These are phyloP conservation scores for Chaetomidium leptoderma DNA, from an alignment of 495 filamentous ascomycete genomes.

Conservation along the genomic window DNA sequence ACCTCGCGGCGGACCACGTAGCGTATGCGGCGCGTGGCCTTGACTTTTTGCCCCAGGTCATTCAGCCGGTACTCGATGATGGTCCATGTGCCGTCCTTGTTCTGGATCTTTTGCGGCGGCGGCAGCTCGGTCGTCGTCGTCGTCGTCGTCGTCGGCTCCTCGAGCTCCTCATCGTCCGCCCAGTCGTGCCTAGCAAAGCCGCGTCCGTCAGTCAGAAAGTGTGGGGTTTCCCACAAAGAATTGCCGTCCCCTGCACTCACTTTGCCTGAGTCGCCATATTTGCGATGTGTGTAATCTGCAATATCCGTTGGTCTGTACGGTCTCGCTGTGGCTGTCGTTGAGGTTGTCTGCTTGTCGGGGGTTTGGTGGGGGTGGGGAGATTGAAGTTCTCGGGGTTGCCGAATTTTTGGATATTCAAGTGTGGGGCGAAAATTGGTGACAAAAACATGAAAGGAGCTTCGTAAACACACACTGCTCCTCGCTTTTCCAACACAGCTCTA, in stretches of 20 bases:
- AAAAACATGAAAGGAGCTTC: not conserved
- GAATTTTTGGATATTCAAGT: slow-evolving; percentile 37
- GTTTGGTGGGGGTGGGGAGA: slow-evolving; percentile 30
- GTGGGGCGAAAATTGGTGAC: slow-evolving; percentile 37
- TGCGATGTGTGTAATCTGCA: slow-evolving; percentile 4
- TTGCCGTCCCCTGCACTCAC: slow-evolving; percentile 9
- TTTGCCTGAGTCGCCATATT: slow-evolving; percentile 31
- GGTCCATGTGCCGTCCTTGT: slow-evolving; percentile 98
- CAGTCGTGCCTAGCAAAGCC: slow-evolving; percentile 57
- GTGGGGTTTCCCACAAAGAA: not conserved
- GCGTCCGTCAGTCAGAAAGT: not conserved
- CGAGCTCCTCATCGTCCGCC: slow-evolving; percentile 92
- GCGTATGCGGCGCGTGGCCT: slow-evolving; percentile 90
- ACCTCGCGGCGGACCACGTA: slow-evolving; percentile 82
- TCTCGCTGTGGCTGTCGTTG: slow-evolving; percentile 6
- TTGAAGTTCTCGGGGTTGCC: slow-evolving; percentile 9
- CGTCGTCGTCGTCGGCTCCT: slow-evolving; percentile 71
- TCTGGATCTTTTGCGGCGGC: slow-evolving; percentile 76
- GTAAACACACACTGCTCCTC: not conserved
- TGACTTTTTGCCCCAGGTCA: slow-evolving; percentile 91
- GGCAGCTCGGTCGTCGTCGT: slow-evolving; percentile 70
- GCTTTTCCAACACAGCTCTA: no score
- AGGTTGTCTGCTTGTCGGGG: slow-evolving; percentile 3
- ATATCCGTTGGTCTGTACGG: not conserved
- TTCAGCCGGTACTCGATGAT: slow-evolving; percentile 85